Conservation (phyloP, 345 rosid species). For the Cardiospermum halicacabum region DNA sequence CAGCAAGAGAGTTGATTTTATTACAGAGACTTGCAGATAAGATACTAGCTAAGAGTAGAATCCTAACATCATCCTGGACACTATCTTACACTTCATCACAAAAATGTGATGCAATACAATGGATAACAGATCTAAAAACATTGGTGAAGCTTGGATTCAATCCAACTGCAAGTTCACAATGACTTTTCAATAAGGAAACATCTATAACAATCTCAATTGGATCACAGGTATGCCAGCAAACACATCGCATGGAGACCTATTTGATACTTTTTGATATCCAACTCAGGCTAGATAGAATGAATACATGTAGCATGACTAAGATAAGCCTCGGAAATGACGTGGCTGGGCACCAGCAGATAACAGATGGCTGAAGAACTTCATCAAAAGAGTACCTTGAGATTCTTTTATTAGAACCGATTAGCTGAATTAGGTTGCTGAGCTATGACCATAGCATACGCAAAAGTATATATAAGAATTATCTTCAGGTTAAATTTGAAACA, state of each 20-base stretch:
- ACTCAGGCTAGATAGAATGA: neutral
- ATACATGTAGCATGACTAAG: conserved; percentile 7
- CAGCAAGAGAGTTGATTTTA: neutral
- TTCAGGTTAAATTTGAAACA: conserved; percentile 17
- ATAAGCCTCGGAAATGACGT: conserved; percentile 1
- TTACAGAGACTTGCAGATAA: neutral
- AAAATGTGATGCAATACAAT: conserved; percentile 1
- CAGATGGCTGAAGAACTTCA: neutral
- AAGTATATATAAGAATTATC: conserved; percentile 1
- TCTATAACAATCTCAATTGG: conserved; percentile 10
- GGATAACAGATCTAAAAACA: conserved; percentile 9
- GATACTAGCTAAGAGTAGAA: neutral
- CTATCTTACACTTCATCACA: conserved; percentile 8
- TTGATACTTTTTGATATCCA: neutral
- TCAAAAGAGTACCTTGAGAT: neutral
- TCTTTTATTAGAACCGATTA: conserved; percentile 4
- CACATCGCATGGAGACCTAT: neutral
- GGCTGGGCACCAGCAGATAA: conserved; percentile 6
- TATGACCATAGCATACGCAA: conserved; percentile 6
- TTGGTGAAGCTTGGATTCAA: neutral
- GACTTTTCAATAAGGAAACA: conserved; percentile 5
- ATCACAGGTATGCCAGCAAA: neutral
- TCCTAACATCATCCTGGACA: neutral
- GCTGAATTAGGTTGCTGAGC: conserved; percentile 8
- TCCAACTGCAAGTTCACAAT: neutral